A percentile compares a stretch with the other conserved stretches of the same genome.
These are phyloP conservation scores for Trichoderma sp. DNA, from an alignment of 2,329 filamentous ascomycete species.

Conservation along the genomic window DNA sequence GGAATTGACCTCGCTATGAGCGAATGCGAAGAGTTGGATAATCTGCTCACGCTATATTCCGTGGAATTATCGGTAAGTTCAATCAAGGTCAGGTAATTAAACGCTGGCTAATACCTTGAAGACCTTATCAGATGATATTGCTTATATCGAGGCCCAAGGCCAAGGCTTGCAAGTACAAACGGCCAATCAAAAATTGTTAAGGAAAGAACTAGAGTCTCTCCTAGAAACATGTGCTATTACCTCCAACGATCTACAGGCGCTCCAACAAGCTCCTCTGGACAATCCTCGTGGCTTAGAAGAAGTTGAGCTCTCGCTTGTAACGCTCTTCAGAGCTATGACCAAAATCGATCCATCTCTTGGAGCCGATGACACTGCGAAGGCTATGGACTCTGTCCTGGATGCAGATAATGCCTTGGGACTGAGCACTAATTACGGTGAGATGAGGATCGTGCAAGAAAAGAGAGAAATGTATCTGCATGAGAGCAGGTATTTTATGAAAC, in stretches of 20 bases:
- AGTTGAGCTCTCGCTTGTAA: conserved; percentile 76
- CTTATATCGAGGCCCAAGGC: conserved; percentile 95
- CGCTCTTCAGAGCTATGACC: conserved; percentile 87
- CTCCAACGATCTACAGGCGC: conserved; percentile 69
- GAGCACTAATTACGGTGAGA: conserved; percentile 78
- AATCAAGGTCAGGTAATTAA: too few relatives aligned
- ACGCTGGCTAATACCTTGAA: conserved; percentile 42
- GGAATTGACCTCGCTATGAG: conserved; percentile 88
- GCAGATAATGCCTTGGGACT: conserved; percentile 54
- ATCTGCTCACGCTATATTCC: conserved; percentile 88
- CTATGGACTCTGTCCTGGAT: conserved; percentile 52
- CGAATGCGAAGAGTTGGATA: conserved; percentile 96
- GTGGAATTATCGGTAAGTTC: conserved; percentile 83
- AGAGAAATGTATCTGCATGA: conserved; percentile 85
- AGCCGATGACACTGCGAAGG: conserved; percentile 52
- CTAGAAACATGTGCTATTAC: conserved; percentile 91
- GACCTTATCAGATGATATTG: conserved; percentile 94
- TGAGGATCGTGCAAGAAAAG: conserved; percentile 94
- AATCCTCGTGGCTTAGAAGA: conserved; percentile 71
- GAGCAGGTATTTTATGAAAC: conserved; percentile 74
- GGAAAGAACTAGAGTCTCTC: conserved; percentile 86
- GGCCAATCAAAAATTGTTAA: conserved; percentile 92
- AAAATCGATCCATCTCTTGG: conserved; percentile 87
- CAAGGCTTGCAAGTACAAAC: conserved; percentile 97
- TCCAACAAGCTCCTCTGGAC: conserved; percentile 75